Evolutionary conservation across 2,329 filamentous ascomycete species (phyloP).

Genomic region (Xylaria sp.): DNA sequence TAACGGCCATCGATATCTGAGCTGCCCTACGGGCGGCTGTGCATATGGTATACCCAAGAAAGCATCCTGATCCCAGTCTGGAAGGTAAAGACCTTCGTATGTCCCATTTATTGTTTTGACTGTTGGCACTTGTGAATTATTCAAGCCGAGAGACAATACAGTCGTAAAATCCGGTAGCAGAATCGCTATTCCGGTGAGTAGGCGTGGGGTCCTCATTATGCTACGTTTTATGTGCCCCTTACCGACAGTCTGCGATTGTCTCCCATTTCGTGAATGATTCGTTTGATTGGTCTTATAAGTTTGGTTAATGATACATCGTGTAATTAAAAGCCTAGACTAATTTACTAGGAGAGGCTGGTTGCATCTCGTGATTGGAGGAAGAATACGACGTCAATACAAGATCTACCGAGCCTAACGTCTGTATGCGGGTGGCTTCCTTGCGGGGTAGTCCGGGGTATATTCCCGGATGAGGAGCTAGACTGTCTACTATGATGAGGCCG

Average conservation of each 20-base stretch:
- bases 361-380: constrained; percentile 37
- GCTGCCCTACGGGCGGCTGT: constrained; percentile 52
- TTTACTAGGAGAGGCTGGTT: not conserved
- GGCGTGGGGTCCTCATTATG: constrained; percentile 14
- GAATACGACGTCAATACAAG: constrained; percentile 26
- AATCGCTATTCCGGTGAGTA: not conserved
- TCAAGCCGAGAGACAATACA: not conserved
- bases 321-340: not conserved
- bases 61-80: constrained; percentile 53
- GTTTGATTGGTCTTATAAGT: not conserved
- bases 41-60: constrained; percentile 57
- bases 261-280: not conserved
- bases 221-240: not conserved
- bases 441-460: constrained; percentile 27
- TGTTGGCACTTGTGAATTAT: constrained; percentile 26
- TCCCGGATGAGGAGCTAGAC: not conserved
- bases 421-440: constrained; percentile 15
- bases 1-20: constrained; percentile 54
- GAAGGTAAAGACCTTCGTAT: constrained; percentile 51
- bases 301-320: not conserved
- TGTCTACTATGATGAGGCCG: not conserved
- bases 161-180: constrained; percentile 3
- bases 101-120: constrained; percentile 50
- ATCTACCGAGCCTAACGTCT: constrained; percentile 10
- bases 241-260: not conserved